These are phyloP conservation scores for Crithidia sp. DNA, from an alignment of 208 protist genomes.

Conservation along the genomic window DNA sequence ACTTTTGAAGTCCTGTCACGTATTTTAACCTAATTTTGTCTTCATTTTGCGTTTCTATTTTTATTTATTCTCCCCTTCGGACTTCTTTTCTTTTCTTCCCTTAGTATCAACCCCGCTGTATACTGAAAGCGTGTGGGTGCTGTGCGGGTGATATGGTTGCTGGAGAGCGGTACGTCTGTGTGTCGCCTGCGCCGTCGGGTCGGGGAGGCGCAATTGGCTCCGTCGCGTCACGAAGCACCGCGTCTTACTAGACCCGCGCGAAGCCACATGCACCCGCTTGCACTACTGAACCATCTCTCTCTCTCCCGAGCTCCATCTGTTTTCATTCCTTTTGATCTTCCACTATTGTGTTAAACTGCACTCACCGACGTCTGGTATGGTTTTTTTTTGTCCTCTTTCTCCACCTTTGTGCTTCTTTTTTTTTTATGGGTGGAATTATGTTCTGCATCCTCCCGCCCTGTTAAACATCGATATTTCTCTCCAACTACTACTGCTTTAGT, in stretches of 20 bases:
- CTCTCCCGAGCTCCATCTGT: no score
- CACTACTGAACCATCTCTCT: no score
- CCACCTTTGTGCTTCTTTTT: background rate
- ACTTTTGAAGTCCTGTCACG: no score
- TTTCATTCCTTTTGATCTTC: background rate
- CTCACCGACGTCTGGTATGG: background rate
- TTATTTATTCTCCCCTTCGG: slow-evolving; percentile 1
- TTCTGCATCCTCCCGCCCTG: background rate
- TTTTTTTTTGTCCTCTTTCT: background rate
- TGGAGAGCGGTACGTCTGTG: background rate
- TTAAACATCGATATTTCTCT: background rate
- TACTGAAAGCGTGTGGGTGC: background rate
- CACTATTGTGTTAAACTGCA: background rate
- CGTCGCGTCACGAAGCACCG: no score
- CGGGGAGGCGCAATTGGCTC: no score
- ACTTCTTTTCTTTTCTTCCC: background rate
- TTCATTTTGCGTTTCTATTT: slow-evolving; percentile 4
- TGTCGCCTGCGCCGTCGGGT: background rate
- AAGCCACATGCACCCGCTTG: no score
- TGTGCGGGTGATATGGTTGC: background rate
- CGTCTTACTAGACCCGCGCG: no score
- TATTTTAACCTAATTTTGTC: background rate
- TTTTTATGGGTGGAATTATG: background rate
- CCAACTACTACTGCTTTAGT: slow-evolving; percentile 11
- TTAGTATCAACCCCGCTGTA: background rate